These are phyloP conservation scores for Oryza officinalis DNA, from an alignment of 176 grass and related monocot genomes.

Conservation along the genomic window DNA sequence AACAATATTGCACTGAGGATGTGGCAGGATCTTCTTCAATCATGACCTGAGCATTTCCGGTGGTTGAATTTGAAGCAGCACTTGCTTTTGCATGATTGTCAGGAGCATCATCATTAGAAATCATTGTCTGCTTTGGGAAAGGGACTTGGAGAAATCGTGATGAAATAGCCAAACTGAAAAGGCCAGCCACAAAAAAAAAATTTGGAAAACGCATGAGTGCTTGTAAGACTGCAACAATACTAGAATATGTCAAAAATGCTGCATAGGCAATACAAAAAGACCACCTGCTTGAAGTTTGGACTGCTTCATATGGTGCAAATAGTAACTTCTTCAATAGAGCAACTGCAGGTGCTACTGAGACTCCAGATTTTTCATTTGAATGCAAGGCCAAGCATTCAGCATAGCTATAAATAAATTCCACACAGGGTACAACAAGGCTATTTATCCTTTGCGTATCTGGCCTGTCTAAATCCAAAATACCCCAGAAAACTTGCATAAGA, in stretches of 20 bases:
- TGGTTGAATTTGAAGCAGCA: constrained; percentile 56
- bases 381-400: constrained; percentile 82
- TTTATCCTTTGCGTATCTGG: constrained; percentile 97
- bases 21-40: constrained; percentile 90
- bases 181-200: constrained; percentile 22
- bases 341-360: constrained; percentile 85
- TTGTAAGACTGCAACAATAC: constrained; percentile 6
- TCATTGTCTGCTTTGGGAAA: constrained; percentile 99
- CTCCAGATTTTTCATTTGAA: constrained; percentile 61
- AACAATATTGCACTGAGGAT: constrained; percentile 97
- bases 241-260: constrained; percentile 18
- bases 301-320: constrained; percentile 94
- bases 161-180: constrained; percentile 96
- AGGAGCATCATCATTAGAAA: constrained; percentile 77
- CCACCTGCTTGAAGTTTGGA: constrained; percentile 98
- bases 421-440: constrained; percentile 86
- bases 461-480: constrained; percentile 85
- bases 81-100: constrained; percentile 59
- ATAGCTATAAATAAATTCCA: constrained; percentile 97
- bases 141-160: constrained; percentile 96
- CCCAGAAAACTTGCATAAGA: constrained; percentile 97
- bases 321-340: constrained; percentile 84
- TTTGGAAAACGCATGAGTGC: constrained; percentile 2
- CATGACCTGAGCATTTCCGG: constrained; percentile 75
- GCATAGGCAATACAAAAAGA: constrained; percentile 31